These are phyloP conservation scores for Saccharomyces uvarum DNA, from an alignment of 1,139 yeast genomes.

Conservation along the genomic window DNA sequence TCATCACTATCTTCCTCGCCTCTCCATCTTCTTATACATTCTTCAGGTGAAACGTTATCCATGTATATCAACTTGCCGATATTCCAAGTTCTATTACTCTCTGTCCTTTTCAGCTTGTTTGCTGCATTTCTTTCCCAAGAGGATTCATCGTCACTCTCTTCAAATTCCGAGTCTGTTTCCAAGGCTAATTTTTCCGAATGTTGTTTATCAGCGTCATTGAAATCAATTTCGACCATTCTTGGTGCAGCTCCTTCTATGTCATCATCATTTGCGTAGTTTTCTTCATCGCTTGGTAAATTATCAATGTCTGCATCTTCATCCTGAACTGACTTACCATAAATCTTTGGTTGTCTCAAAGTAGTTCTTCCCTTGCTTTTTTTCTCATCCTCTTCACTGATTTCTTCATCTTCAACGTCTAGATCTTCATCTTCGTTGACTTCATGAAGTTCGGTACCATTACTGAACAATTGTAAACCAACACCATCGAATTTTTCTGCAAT, in stretches of 20 bases:
- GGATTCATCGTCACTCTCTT: conserved; percentile 38
- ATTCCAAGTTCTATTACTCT: conserved; percentile 52
- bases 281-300: conserved; percentile 37
- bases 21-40: conserved; percentile 71
- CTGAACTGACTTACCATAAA: conserved; percentile 49
- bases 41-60: conserved; percentile 66
- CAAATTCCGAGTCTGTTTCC: conserved; percentile 42
- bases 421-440: conserved; percentile 36
- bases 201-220: conserved; percentile 33
- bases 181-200: conserved; percentile 37
- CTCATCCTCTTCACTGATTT: conserved; percentile 30
- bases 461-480: conserved; percentile 68
- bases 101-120: conserved; percentile 39
- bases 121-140: conserved; percentile 43
- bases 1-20: conserved; percentile 41
- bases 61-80: conserved; percentile 72
- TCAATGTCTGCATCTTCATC: conserved; percentile 47
- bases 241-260: conserved; percentile 33
- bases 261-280: conserved; percentile 34
- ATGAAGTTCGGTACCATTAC: conserved; percentile 48
- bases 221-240: conserved; percentile 45
- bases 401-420: conserved; percentile 35
- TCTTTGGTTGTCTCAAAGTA: conserved; percentile 50
- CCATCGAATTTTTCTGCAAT: conserved; percentile 58
- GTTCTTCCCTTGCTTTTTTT: conserved; percentile 49